Conservation (phyloP, 2,329 filamentous ascomycete species). For the Neofusicoccum sp. region DNA sequence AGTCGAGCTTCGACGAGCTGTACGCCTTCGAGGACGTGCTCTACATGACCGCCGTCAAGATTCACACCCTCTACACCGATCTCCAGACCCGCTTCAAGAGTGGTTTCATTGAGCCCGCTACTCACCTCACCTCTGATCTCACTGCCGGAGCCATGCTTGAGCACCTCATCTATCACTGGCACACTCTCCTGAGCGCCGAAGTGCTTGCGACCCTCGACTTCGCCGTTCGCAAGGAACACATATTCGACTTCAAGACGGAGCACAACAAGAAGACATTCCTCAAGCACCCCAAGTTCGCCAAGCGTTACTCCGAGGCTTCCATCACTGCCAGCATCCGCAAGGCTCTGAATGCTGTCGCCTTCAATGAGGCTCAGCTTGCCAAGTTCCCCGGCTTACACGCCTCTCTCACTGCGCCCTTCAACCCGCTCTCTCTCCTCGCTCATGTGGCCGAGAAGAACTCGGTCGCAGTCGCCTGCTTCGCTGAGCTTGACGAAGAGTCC, state of each 20-base stretch:
- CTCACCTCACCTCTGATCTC: background rate
- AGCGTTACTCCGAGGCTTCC: background rate
- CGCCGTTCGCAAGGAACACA: slow-evolving; percentile 6
- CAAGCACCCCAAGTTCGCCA: background rate
- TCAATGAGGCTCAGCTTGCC: slow-evolving; percentile 11
- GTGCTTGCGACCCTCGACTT: slow-evolving; percentile 11
- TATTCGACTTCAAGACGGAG: slow-evolving; percentile 1
- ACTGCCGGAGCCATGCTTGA: background rate
- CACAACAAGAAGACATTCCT: slow-evolving; percentile 9
- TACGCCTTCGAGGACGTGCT: slow-evolving; percentile 3
- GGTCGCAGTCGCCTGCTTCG: background rate
- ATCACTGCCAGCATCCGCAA: slow-evolving; percentile 2
- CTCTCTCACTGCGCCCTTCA: background rate
- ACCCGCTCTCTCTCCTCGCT: background rate
- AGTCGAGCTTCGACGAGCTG: background rate
- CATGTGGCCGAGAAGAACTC: background rate
- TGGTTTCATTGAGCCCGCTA: background rate
- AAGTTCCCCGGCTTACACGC: background rate
- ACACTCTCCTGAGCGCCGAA: background rate
- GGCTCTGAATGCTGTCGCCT: background rate
- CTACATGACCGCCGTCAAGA: slow-evolving; percentile 8
- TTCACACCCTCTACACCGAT: background rate
- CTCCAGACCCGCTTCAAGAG: background rate
- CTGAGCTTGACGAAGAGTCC: background rate
- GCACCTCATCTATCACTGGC: slow-evolving; percentile 2